Conservation (phyloP, 139 green algal genomes). For the Desmodesmus armatus region DNA sequence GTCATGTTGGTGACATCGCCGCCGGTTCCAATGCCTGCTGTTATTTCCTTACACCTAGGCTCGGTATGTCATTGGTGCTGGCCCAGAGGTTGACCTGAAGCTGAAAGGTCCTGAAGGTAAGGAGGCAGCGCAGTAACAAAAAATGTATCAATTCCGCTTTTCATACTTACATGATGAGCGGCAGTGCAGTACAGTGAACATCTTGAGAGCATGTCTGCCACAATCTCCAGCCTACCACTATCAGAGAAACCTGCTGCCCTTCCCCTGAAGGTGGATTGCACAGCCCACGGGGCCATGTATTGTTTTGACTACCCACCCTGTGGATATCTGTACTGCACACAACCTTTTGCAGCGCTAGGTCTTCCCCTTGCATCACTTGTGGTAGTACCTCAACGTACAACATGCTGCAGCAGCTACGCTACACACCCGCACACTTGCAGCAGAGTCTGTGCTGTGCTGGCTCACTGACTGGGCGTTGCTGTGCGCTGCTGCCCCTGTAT, state of each 20-base stretch:
- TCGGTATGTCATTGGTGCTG: slow-evolving; percentile 14
- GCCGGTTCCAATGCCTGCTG: no score
- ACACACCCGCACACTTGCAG: neutral
- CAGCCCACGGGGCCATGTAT: neutral
- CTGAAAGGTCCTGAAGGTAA: neutral
- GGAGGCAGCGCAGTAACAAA: no score
- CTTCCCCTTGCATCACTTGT: neutral
- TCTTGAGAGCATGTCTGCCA: neutral
- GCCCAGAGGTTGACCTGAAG: slow-evolving; percentile 7
- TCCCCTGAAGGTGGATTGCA: neutral
- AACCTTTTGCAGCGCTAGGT: neutral
- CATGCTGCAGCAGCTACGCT: neutral
- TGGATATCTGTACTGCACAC: no score
- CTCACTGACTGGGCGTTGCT: neutral
- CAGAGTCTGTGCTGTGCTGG: neutral
- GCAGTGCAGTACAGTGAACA: neutral
- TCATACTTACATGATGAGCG: no score
- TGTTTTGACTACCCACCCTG: no score
- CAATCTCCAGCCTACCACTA: neutral
- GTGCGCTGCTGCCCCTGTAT: neutral
- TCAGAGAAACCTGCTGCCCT: neutral
- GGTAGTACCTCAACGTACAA: neutral
- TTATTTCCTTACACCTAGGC: slow-evolving; percentile 2
- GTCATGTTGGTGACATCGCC: no score
- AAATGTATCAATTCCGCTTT: no score